Conservation (phyloP, 495 filamentous ascomycete species). For the Letharia columbiana region DNA sequence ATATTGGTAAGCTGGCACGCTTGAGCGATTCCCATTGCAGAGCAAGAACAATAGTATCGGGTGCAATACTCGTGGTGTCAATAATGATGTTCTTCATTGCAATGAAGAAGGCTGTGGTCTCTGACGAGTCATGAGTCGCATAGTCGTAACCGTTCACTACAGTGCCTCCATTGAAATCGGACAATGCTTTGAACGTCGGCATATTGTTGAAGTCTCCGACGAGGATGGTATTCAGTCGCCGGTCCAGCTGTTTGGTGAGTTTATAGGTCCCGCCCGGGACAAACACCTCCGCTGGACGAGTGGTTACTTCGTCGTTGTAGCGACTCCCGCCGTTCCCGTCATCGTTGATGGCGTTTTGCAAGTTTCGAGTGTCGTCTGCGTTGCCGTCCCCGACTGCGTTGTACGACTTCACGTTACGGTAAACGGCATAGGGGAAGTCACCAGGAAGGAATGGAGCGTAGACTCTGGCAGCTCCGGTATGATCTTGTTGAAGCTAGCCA, state of each 20-base stretch:
- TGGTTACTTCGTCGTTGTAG: slow-evolving; percentile 26
- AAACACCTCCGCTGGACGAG: slow-evolving; percentile 43
- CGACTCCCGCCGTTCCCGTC: slow-evolving; percentile 32
- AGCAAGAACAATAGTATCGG: slow-evolving; percentile 27
- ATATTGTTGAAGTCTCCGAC: not conserved
- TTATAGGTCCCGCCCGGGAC: slow-evolving; percentile 41
- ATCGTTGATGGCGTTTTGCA: slow-evolving; percentile 36
- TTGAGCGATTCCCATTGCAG: slow-evolving; percentile 58
- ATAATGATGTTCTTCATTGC: slow-evolving; percentile 38
- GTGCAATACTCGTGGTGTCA: slow-evolving; percentile 31
- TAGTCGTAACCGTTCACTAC: slow-evolving; percentile 26
- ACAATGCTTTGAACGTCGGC: not conserved
- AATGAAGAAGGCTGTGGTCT: slow-evolving; percentile 37
- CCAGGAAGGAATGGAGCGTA: slow-evolving; percentile 33
- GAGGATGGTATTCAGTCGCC: not conserved
- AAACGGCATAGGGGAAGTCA: slow-evolving; percentile 42
- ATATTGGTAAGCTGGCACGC: slow-evolving; percentile 67
- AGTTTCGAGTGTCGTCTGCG: slow-evolving; percentile 31
- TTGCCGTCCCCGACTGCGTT: slow-evolving; percentile 32
- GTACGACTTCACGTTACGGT: slow-evolving; percentile 49
- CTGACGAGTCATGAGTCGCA: slow-evolving; percentile 22
- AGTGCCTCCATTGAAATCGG: not conserved
- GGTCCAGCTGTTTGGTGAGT: slow-evolving; percentile 27
- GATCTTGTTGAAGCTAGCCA: not conserved
- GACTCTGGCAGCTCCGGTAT: slow-evolving; percentile 23